A percentile compares a stretch with the other conserved stretches of the same genome.
Evolutionary conservation across 2,329 filamentous ascomycete species (phyloP).

Genomic region (Hortaea sp.): DNA sequence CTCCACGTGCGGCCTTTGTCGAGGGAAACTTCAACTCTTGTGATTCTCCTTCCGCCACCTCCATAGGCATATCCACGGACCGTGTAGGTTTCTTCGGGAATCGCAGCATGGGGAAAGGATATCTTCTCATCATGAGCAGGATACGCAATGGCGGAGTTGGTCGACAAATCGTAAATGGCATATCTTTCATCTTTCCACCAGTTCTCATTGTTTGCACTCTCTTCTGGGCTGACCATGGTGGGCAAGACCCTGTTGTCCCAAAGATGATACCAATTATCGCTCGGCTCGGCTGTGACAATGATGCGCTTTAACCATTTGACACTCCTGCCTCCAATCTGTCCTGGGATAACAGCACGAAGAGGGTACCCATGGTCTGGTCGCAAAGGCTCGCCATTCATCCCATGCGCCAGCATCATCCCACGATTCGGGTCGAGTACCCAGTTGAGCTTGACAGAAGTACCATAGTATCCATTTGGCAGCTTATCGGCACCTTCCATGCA

Average conservation of each 20-base stretch:
- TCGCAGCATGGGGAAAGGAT: constrained; percentile 40
- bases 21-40: constrained; percentile 70
- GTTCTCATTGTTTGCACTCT: constrained; percentile 59
- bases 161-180: constrained; percentile 83
- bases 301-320: constrained; percentile 87
- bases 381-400: constrained; percentile 79
- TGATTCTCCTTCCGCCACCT: constrained; percentile 75
- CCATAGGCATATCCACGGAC: constrained; percentile 78
- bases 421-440: constrained; percentile 77
- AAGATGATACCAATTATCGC: constrained; percentile 91
- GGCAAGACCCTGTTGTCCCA: constrained; percentile 87
- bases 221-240: constrained; percentile 74
- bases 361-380: constrained; percentile 80
- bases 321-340: constrained; percentile 82
- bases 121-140: constrained; percentile 64
- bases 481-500: constrained; percentile 89
- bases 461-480: constrained; percentile 77
- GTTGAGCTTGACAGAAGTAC: constrained; percentile 76
- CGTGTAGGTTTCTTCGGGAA: constrained; percentile 44
- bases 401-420: constrained; percentile 78
- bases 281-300: constrained; percentile 66
- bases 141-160: constrained; percentile 72
- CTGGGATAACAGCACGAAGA: constrained; percentile 71
- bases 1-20: constrained; percentile 75
- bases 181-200: constrained; percentile 87